A percentile compares a stretch with the other conserved stretches of the same genome.
phyloP scores from a whole-genome alignment of 331 rosid species.

The Spiraea crenata region DNA sequence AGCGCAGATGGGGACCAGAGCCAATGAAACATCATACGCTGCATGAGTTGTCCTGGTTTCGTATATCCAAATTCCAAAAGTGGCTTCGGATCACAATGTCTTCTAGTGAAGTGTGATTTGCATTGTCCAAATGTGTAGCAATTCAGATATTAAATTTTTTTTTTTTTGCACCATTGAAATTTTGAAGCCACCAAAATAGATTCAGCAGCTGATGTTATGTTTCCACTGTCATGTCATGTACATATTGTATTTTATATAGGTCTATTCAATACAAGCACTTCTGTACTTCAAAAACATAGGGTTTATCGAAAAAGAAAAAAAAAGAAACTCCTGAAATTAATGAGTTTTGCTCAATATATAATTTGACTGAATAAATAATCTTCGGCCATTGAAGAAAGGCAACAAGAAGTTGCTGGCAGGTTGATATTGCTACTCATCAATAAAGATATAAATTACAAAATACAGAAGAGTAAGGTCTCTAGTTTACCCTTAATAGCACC shows the following conservation, averaged over 20 bases:
- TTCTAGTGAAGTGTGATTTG: constrained; percentile 6
- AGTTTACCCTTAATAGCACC: neutral
- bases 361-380: neutral
- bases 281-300: neutral
- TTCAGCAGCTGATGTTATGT: neutral
- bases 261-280: neutral
- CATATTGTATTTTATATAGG: neutral
- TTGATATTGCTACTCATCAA: neutral
- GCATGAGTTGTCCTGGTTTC: constrained; percentile 2
- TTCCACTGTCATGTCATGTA: neutral
- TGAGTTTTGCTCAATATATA: neutral
- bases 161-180: neutral
- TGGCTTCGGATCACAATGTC: neutral
- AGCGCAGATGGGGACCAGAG: constrained; percentile 1
- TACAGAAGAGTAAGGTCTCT: neutral
- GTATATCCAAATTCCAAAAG: neutral
- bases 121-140: neutral
- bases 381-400: neutral
- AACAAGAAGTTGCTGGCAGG: neutral
- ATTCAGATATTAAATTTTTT: neutral
- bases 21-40: neutral
- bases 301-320: neutral
- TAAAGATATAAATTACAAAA: neutral
- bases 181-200: neutral
- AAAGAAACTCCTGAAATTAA: neutral